These are phyloP conservation scores for Artemisia argyi DNA, from an alignment of 129 eudicot species.

Conservation along the genomic window DNA sequence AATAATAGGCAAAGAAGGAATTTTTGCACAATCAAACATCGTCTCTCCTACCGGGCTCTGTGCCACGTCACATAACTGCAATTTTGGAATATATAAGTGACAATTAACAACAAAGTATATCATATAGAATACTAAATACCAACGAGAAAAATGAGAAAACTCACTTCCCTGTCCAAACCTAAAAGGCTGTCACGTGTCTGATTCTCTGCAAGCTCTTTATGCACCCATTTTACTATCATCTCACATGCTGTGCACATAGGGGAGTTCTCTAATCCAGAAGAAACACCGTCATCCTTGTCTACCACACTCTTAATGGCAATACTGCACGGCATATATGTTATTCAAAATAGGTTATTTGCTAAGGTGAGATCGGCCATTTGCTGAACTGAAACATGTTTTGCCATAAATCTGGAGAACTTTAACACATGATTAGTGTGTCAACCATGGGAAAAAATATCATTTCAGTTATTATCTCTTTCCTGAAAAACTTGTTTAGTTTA, in stretches of 20 bases:
- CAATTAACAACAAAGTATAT: background rate
- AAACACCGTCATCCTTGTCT: constrained; percentile 4
- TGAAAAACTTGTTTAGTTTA: too few relatives aligned
- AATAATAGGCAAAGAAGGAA: constrained; percentile 26
- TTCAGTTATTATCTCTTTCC: too few relatives aligned
- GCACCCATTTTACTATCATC: constrained; percentile 69
- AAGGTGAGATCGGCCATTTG: too few relatives aligned
- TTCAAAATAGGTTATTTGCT: too few relatives aligned
- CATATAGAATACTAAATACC: background rate
- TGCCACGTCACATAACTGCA: constrained; percentile 29
- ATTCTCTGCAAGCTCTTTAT: constrained; percentile 37
- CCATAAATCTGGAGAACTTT: too few relatives aligned
- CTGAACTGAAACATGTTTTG: too few relatives aligned
- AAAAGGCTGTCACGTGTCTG: background rate
- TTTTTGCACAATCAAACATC: constrained; percentile 19
- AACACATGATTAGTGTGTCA: too few relatives aligned
- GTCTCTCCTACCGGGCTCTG: constrained; percentile 14
- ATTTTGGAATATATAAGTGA: background rate
- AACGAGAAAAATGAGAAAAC: background rate
- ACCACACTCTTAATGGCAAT: constrained; percentile 65
- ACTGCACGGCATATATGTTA: constrained; percentile 26
- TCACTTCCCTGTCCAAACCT: background rate
- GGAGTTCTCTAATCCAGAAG: constrained; percentile 19
- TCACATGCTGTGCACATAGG: constrained; percentile 60
- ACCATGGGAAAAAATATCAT: too few relatives aligned